Evolutionary conservation across 164 flowering plant species (phyloP).

Genomic region (Piper longum): DNA sequence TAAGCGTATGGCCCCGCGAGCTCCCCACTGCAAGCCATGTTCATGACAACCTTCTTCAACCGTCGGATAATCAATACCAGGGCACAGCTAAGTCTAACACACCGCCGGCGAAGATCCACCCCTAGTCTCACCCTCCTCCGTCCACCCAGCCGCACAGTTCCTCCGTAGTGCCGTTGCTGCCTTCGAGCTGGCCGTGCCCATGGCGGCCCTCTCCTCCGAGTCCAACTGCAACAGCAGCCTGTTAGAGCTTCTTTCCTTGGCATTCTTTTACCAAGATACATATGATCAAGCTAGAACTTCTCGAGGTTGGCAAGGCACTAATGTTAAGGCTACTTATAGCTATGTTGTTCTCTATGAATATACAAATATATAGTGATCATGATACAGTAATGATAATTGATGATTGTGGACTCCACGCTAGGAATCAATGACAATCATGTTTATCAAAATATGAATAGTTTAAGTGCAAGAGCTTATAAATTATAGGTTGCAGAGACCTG

Average conservation of each 20-base stretch:
- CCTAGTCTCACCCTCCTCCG: neutral
- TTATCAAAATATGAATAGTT: neutral
- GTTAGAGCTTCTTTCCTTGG: neutral
- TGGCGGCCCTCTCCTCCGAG: neutral
- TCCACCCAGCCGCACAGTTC: constrained; percentile 1
- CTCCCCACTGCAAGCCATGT: neutral
- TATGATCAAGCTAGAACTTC: neutral
- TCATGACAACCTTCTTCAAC: neutral
- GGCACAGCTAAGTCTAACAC: neutral
- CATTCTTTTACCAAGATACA: neutral
- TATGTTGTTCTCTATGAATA: too few relatives aligned
- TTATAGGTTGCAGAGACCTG: neutral
- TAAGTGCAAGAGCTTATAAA: too few relatives aligned
- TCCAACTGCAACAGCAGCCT: neutral
- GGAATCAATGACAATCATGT: neutral
- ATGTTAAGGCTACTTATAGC: too few relatives aligned
- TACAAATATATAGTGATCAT: neutral
- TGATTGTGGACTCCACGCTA: constrained; percentile 2
- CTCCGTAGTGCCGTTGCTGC: neutral
- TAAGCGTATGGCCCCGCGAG: neutral
- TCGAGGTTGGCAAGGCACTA: neutral
- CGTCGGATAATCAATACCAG: neutral
- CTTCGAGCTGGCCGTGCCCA: neutral
- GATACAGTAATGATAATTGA: neutral
- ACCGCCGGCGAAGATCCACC: neutral